Evolutionary conservation across 164 flowering plant species (phyloP).

Genomic region (Magnolia officinalis): DNA sequence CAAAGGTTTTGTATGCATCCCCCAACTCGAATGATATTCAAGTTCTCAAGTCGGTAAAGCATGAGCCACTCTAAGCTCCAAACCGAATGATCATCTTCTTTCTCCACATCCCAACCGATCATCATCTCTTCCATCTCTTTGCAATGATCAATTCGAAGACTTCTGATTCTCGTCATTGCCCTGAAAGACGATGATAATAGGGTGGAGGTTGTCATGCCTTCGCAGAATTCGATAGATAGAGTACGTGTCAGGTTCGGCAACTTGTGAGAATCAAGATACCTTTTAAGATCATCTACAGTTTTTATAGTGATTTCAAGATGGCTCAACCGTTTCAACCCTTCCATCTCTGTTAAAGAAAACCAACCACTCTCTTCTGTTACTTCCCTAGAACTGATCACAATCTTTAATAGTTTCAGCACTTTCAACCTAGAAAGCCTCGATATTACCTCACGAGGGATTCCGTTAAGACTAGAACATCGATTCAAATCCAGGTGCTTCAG

Average conservation of each 20-base stretch:
- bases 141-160: background rate
- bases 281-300: background rate
- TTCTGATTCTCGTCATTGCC: background rate
- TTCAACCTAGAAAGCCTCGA: conserved; percentile 5
- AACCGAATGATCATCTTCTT: background rate
- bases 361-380: background rate
- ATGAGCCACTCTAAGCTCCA: background rate
- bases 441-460: conserved; percentile 6
- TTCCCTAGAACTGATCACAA: background rate
- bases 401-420: background rate
- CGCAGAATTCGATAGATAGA: background rate
- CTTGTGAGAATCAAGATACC: background rate
- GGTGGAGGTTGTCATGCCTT: background rate
- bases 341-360: background rate
- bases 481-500: conserved; percentile 10
- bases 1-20: conserved; percentile 11
- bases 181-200: background rate
- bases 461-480: too few species aligned
- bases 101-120: background rate
- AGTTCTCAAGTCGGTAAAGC: background rate
- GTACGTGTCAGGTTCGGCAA: background rate
- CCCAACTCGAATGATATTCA: conserved; percentile 2
- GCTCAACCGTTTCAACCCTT: conserved; percentile 7
- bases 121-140: conserved; percentile 7
- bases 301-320: conserved; percentile 8